Base-by-base conservation (phyloP, 2,329 filamentous ascomycete genomes). In the Cadophora gregata region DNA sequence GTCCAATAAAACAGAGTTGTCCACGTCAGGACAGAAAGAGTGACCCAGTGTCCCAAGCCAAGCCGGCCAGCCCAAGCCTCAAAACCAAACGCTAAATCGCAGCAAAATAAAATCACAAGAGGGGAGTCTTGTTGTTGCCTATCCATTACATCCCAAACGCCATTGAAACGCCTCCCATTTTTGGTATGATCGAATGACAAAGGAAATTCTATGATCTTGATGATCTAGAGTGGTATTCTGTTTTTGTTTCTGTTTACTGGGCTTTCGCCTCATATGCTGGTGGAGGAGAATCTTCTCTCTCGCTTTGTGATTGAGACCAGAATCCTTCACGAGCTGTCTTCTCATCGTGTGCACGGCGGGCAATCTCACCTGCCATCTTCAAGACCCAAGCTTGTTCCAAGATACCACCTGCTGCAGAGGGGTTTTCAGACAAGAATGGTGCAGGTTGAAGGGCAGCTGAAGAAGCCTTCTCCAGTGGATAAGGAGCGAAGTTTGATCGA, bases 301-400 rank as follows among this genome's bases (percentile, higher is more conserved):
- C 85, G 59, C 47, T 42, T 19, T 27, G 65, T 51, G 66, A 59
- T 31, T 68, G 67, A 42, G 71, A 69, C 84, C 84, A 86, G 61
- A 84, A 81, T 5, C 78, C 78, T 29, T 81, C 80, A 62, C 65
- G 62, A 9, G 69, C 64, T 63, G 84, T 82, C 80, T 97, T 96
- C 80, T 97, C 92, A 72, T 97, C 92, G 71, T 95, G 92, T 71
- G 97, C 93, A 64, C 93, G 90, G 60, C 89, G 84, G 42, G 93
- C 93, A 74, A 98, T 95, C 79, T 98, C 96, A 70, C 90, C 90
- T 5, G 95, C 94, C 87, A 99, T 96, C 82, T 97, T 96, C 81
- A 90, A 88, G 80, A 96, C 91, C 91, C 92, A 96, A 2, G 92
- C 92, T 69, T 82, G 80, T 67, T 84, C 81, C n/a, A 83, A 76